Evolutionary conservation across 768 basidiomycete species (phyloP), one percentile per base, ranked within the genome.

Genomic region (Pulveroboletus sp.): DNA sequence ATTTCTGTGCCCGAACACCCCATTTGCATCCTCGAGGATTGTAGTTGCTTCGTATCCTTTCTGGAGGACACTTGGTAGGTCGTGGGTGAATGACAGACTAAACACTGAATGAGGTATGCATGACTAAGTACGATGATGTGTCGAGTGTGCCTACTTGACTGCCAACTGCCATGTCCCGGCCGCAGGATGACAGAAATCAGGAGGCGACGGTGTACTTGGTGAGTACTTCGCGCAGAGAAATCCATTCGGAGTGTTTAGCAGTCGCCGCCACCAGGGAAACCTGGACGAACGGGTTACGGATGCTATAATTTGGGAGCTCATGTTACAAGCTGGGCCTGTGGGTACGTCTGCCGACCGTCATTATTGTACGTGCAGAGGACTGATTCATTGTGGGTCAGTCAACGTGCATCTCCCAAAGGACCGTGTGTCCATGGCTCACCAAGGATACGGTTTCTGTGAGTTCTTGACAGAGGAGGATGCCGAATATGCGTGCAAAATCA

Each of bases 401-500:
- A 99, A 98, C 64, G 94, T 98, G 1, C 96, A 98, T 71, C 76
- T 99, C 9, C 95, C 95, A 11, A 99, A 98, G 73, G 95, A 99
- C 71, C 85, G 95, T 59, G 91, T 99, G 49, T 96, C 93, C 12
- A 95, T 94, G 91, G 80, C 90, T 1, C 95, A 99, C 67, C 95
- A 99, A 72, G 95, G 95, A 40, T 99, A 97, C 72, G 95, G 95
- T 35, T 99, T 99, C 74, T 97, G 95, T 80, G 95, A 99, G 76
- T 98, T 99, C 71, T 75, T 95, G 70, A 93, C 93, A 36, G 95
- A 98, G 74, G 93, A 95, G 69, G 95, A 97, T 73, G 93, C 95
- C 55, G 95, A 99, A 72, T 99, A 99, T 70, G 95, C 94, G 52
- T 97, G 94, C 80, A 96, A 97, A 78, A 97, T 97, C 60, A 97